Percentiles rank a stretch among this genome's conserved stretches.
Evolutionary conservation across 2,329 filamentous ascomycete genomes (phyloP).

Genomic region (Claviceps purpurea): DNA sequence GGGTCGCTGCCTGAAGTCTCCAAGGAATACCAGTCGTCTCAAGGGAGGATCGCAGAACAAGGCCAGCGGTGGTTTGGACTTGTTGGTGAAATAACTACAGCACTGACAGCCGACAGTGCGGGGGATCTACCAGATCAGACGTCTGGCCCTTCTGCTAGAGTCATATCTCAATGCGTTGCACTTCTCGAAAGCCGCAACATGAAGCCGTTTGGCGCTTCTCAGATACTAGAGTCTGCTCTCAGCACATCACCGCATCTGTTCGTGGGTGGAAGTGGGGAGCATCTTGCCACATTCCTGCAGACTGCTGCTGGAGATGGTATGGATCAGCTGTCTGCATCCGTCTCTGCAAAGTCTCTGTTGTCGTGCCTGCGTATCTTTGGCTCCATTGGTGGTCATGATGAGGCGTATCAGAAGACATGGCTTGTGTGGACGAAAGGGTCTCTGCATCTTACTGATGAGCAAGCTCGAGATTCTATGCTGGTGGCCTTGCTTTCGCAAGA

Average conservation of each 20-base stretch:
- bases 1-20: slow-evolving; percentile 72
- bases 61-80: slow-evolving; percentile 56
- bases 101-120: slow-evolving; percentile 10
- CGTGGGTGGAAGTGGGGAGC: slow-evolving; percentile 14
- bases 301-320: slow-evolving; percentile 42
- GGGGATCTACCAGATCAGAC: slow-evolving; percentile 16
- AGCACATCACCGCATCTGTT: slow-evolving; percentile 30
- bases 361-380: slow-evolving; percentile 48
- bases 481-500: slow-evolving; percentile 33
- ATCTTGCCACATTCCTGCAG: slow-evolving; percentile 30
- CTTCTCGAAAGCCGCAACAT: slow-evolving; percentile 37
- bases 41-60: slow-evolving; percentile 52
- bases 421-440: slow-evolving; percentile 28
- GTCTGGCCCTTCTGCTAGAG: slow-evolving; percentile 14
- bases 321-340: slow-evolving; percentile 47
- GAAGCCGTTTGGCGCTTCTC: slow-evolving; percentile 43
- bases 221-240: slow-evolving; percentile 27
- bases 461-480: slow-evolving; percentile 20
- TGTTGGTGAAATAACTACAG: slow-evolving; percentile 30
- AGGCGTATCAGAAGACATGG: slow-evolving; percentile 31
- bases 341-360: slow-evolving; percentile 54
- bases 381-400: slow-evolving; percentile 23
- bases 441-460: slow-evolving; percentile 18
- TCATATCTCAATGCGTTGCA: slow-evolving; percentile 23
- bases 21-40: slow-evolving; percentile 60